These are phyloP conservation scores for Debaryomyces coudertii DNA, from an alignment of 1,139 yeast genomes.

Conservation along the genomic window DNA sequence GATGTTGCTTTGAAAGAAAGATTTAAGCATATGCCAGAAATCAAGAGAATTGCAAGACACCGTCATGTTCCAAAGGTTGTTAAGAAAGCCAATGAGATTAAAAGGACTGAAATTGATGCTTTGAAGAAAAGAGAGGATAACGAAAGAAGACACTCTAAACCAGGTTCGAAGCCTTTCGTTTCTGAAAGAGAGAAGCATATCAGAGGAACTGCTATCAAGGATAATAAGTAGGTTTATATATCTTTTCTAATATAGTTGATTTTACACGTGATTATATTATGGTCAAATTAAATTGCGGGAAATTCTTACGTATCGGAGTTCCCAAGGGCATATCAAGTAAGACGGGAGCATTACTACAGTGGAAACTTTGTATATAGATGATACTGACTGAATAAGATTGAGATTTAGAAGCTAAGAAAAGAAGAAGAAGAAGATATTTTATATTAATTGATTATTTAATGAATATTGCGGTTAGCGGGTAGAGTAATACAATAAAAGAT, in stretches of 20 bases:
- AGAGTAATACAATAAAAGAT: background rate
- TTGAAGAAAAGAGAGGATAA: conserved; percentile 82
- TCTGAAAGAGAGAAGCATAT: conserved; percentile 86
- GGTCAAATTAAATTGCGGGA: conserved; percentile 12
- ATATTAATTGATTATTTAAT: background rate
- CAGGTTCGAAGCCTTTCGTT: conserved; percentile 63
- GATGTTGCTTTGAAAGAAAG: conserved; percentile 90
- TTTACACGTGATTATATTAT: conserved; percentile 5
- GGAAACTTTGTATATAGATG: background rate
- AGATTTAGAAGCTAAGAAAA: background rate
- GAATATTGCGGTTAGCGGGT: background rate
- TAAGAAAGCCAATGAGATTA: conserved; percentile 87
- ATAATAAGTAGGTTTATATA: conserved; percentile 18
- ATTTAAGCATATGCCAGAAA: conserved; percentile 95
- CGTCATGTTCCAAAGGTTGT: conserved; percentile 87
- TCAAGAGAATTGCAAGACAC: conserved; percentile 84
- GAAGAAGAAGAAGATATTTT: background rate
- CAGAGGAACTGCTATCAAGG: conserved; percentile 75
- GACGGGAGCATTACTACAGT: background rate
- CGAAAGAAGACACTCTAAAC: conserved; percentile 74
- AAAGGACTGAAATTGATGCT: conserved; percentile 70
- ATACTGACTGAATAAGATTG: background rate
- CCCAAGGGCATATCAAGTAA: background rate
- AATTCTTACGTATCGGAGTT: conserved; percentile 5
- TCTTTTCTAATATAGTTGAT: background rate